Evolutionary conservation across 1,284 basidiomycete genomes (phyloP), one percentile per base, ranked within the genome.

Genomic region (Irpex rosettiformis): DNA sequence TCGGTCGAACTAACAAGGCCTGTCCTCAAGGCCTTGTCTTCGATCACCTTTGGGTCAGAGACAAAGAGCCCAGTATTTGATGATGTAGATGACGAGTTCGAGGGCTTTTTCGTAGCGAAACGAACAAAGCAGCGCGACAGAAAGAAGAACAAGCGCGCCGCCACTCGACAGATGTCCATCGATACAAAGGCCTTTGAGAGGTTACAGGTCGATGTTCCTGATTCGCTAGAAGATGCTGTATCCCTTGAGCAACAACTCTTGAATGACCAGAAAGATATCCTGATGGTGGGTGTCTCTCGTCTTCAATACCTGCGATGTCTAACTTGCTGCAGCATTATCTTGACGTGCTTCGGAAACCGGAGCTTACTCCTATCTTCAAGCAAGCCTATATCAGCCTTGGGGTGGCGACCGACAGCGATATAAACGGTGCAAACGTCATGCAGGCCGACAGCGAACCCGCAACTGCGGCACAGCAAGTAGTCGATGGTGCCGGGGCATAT

Each of bases 141-240:
- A 52, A 57, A 61, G 58, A 42, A 57, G 51, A 47, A 54, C 29
- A 55, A 47, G 52, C 33, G 56, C 18, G 43, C 48, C 22, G 25
- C 25, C 2, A 37, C 58, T 40, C 11, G 37, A 3, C 4, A 47
- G 4, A 30, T 29, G 22, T 24, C 24, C 27, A 24, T 72, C 4
- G 69, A 77, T 54, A 3, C 30, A 22, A 43, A 61, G 1, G 66
- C 64, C 0, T 74, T 78, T 37, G 54, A 63, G 1, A 68, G 59
- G 37, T 59, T 77, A 7, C 66, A 66, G 2, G 43, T 56, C 1
- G 56, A 57, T 2, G 59, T 70, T 1, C 77, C 78, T 3, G 25
- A n/a, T 5, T 62, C 64, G 7, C 51, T 55, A 5, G 45, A 53
- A 4, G 69, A 72, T 29, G 74, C 70, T 0, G 54, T 55, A 7